Evolutionary conservation across 257 asterid species (phyloP).

Genomic region (Lycium ferocissimum): DNA sequence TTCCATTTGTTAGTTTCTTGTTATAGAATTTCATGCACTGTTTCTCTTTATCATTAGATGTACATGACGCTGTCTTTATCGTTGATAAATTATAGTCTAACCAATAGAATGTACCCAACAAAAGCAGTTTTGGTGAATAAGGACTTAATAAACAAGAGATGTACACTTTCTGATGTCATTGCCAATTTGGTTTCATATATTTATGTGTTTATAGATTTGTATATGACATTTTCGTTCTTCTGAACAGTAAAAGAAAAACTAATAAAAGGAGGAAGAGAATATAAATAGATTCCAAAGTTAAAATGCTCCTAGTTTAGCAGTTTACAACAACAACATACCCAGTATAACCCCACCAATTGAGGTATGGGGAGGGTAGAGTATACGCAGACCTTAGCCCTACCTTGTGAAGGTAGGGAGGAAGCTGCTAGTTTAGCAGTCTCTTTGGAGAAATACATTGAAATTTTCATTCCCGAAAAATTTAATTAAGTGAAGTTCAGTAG

Average conservation of each 20-base stretch:
- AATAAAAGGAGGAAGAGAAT: not conserved
- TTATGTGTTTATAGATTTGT: not conserved
- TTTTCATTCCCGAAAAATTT: not conserved
- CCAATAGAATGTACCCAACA: not conserved
- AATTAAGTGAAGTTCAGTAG: not conserved
- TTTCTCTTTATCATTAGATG: too few species aligned
- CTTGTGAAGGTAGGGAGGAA: too few species aligned
- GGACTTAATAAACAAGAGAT: slow-evolving; percentile 18
- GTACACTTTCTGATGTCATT: not conserved
- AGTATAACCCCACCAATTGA: too few species aligned
- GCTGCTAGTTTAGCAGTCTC: not conserved
- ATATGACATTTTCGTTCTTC: not conserved
- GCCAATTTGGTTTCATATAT: slow-evolving; percentile 8
- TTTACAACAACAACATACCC: too few species aligned
- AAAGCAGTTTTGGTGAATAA: not conserved
- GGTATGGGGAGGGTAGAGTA: too few species aligned
- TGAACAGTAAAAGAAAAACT: slow-evolving; percentile 14
- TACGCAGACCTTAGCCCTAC: too few species aligned
- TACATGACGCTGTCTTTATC: not conserved
- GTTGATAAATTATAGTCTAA: not conserved
- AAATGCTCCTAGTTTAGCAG: not conserved
- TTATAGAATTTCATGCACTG: slow-evolving; percentile 14
- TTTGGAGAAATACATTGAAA: slow-evolving; percentile 16
- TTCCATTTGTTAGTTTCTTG: slow-evolving; percentile 16
- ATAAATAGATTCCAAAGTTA: not conserved